Evolutionary conservation across 2,329 filamentous ascomycete genomes (phyloP), one percentile per base, ranked within the genome.

Genomic region (Hypoxylon sp.): DNA sequence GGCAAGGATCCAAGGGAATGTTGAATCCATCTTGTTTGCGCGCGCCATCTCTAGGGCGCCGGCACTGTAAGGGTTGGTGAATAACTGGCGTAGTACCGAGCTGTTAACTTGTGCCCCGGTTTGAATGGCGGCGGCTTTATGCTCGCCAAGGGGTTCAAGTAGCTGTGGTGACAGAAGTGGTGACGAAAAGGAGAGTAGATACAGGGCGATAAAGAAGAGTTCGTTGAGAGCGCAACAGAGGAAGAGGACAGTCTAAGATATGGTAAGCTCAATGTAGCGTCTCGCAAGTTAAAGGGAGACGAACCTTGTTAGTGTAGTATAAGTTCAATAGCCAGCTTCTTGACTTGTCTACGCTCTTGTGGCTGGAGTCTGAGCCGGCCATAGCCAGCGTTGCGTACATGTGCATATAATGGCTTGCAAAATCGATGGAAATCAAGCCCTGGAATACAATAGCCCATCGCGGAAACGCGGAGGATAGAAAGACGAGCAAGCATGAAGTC

Each of bases 321-420:
- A 97, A 85, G 81, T 97, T 96, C 79, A 99, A 83, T 65, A 98
- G 85, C 89, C 91, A 93, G 84, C 93, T 97, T 79, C 94, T 86
- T 78, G 88, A 92, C 81, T 92, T 91, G 78, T 97, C 93, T 57
- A 99, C 90, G 75, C 92, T 94, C 89, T 99, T 99, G 84, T 99
- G 96, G 83, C 94, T 91, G 71, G 82, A 93, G 74, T 90, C 88
- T 59, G 89, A 86, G 58, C 93, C 93, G 59, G 92, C 93, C 89
- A 97, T 96, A 71, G 91, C 90, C 76, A 98, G 84, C 0, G 94
- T 97, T 11, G 94, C 93, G 79, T 97, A 98, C 96, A 99, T 99
- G 83, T 99, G 96, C 85, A 98, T 95, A 79, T 98, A 99, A 81
- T 99, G 96, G 79, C 94, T 97, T 28, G 96, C 92, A 71, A 99